phyloP scores from a whole-genome alignment of 768 basidiomycete species.

The Tylopilus rubrobrunneus region DNA sequence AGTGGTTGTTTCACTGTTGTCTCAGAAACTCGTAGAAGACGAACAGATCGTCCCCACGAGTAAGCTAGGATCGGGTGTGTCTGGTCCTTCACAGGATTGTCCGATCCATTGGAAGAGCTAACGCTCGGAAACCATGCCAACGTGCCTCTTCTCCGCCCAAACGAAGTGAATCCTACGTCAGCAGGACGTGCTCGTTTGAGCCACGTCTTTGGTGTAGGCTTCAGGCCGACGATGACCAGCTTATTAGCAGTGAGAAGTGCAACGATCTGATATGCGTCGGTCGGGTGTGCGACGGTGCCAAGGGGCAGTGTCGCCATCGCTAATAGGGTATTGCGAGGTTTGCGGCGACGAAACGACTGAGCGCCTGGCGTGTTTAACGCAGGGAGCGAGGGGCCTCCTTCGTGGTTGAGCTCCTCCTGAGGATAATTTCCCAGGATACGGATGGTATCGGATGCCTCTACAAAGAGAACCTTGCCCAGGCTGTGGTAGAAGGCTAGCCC shows the following conservation, averaged over 20 bases:
- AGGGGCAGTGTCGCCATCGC: slow-evolving; percentile 80
- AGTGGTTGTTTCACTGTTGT: slow-evolving; percentile 46
- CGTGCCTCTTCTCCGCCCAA: slow-evolving; percentile 50
- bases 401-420: slow-evolving; percentile 36
- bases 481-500: slow-evolving; percentile 96
- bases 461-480: slow-evolving; percentile 88
- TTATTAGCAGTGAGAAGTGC: slow-evolving; percentile 89
- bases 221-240: slow-evolving; percentile 88
- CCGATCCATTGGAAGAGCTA: slow-evolving; percentile 18
- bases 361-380: slow-evolving; percentile 19
- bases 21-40: slow-evolving; percentile 65
- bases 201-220: slow-evolving; percentile 92
- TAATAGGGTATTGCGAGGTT: slow-evolving; percentile 63
- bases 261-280: slow-evolving; percentile 75
- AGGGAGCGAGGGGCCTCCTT: slow-evolving; percentile 5
- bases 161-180: slow-evolving; percentile 40
- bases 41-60: slow-evolving; percentile 74
- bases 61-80: slow-evolving; percentile 72
- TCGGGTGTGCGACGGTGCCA: slow-evolving; percentile 66
- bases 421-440: slow-evolving; percentile 93
- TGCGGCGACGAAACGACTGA: slow-evolving; percentile 41
- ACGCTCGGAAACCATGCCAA: slow-evolving; percentile 84
- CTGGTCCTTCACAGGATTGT: slow-evolving; percentile 16
- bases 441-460: slow-evolving; percentile 91
- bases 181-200: slow-evolving; percentile 63